These are phyloP conservation scores for Raffaelea albimanens DNA, from an alignment of 2,329 filamentous ascomycete species.

Conservation along the genomic window DNA sequence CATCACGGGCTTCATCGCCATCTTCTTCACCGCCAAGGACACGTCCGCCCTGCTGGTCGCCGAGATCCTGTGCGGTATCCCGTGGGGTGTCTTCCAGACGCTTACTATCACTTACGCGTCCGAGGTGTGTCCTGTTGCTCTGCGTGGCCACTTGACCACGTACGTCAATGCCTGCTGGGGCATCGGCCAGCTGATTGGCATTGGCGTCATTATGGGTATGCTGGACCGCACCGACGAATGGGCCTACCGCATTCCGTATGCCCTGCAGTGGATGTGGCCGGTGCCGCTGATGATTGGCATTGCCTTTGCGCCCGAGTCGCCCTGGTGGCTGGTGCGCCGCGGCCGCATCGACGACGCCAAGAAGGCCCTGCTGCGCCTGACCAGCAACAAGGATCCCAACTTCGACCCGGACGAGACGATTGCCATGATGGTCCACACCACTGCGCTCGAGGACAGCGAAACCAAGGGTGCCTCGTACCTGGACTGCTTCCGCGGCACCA, in stretches of 20 bases:
- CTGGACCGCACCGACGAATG: conserved; percentile 51
- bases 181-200: conserved; percentile 63
- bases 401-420: conserved; percentile 79
- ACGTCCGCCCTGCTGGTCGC: conserved; percentile 49
- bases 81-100: conserved; percentile 30
- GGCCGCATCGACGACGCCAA: conserved; percentile 58
- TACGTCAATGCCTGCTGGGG: conserved; percentile 75
- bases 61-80: conserved; percentile 51
- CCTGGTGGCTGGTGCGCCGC: conserved; percentile 68
- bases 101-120: conserved; percentile 55
- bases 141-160: conserved; percentile 63
- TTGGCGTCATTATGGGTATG: conserved; percentile 64
- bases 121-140: conserved; percentile 63
- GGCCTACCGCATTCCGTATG: conserved; percentile 59
- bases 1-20: conserved; percentile 47
- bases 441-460: conserved; percentile 61
- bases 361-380: conserved; percentile 54
- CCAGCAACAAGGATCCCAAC: conserved; percentile 44
- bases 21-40: conserved; percentile 56
- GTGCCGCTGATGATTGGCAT: conserved; percentile 57
- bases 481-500: conserved; percentile 75
- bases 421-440: conserved; percentile 89
- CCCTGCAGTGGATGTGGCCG: conserved; percentile 69
- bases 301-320: conserved; percentile 59
- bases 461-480: conserved; percentile 64